phyloP scores from a whole-genome alignment of 2,329 filamentous ascomycete species.

The Penicillium italicum region DNA sequence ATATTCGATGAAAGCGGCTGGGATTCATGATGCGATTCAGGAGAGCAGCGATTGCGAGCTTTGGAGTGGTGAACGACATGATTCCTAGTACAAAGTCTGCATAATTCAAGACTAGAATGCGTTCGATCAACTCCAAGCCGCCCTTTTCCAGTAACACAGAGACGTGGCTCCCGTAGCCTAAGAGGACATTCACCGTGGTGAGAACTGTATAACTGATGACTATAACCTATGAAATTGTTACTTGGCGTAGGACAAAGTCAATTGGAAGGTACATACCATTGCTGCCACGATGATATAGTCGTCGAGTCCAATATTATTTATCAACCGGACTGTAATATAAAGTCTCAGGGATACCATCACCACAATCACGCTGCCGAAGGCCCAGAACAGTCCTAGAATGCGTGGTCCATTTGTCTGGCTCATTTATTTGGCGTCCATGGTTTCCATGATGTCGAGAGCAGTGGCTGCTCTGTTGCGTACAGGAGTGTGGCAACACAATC shows the following conservation, averaged over 20 bases:
- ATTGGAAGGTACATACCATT: slow-evolving; percentile 25
- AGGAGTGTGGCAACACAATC: background rate
- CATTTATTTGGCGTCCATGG: background rate
- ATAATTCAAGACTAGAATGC: slow-evolving; percentile 21
- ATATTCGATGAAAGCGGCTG: slow-evolving; percentile 9
- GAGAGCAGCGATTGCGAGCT: slow-evolving; percentile 26
- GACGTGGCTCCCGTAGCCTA: slow-evolving; percentile 43
- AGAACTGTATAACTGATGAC: slow-evolving; percentile 33
- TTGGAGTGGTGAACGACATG: slow-evolving; percentile 28
- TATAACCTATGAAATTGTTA: slow-evolving; percentile 15
- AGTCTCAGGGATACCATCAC: slow-evolving; percentile 33
- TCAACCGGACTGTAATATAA: slow-evolving; percentile 29
- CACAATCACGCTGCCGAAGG: slow-evolving; percentile 28
- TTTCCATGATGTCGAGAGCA: background rate
- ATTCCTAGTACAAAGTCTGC: slow-evolving; percentile 28
- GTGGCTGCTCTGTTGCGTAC: no score
- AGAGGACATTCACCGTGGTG: slow-evolving; percentile 33
- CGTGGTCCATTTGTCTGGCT: slow-evolving; percentile 32
- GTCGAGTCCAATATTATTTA: slow-evolving; percentile 33
- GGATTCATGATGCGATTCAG: slow-evolving; percentile 29
- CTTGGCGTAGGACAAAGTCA: background rate
- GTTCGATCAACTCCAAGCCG: slow-evolving; percentile 25
- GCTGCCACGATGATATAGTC: slow-evolving; percentile 38
- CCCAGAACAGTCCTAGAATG: slow-evolving; percentile 31
- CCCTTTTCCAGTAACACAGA: slow-evolving; percentile 22